Evolutionary conservation across 352 stramenopile genomes (phyloP).

Genomic region (Pythium aphanidermatum): DNA sequence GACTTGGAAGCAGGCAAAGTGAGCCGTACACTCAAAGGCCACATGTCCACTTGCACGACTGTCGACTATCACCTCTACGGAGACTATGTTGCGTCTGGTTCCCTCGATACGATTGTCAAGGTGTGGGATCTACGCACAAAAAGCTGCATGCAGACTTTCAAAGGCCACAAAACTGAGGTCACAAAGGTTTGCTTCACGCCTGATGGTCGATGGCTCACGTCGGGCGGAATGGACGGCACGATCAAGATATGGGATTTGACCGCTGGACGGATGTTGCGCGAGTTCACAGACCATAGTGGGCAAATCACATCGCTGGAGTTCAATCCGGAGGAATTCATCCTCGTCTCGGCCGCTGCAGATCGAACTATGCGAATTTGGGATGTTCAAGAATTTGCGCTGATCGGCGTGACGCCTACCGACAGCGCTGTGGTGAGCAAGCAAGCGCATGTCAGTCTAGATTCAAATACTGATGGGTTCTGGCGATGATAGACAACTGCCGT

Average conservation of each 20-base stretch:
- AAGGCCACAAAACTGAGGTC: slow-evolving; percentile 69
- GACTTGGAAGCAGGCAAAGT: slow-evolving; percentile 78
- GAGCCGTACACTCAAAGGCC: slow-evolving; percentile 69
- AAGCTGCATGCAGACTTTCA: slow-evolving; percentile 85
- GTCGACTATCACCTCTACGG: slow-evolving; percentile 84
- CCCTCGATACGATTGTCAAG: slow-evolving; percentile 80
- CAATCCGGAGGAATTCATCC: slow-evolving; percentile 82
- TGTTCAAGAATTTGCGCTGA: slow-evolving; percentile 76
- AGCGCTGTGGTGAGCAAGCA: slow-evolving; percentile 68
- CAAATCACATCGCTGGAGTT: slow-evolving; percentile 79
- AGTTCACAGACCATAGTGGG: slow-evolving; percentile 70
- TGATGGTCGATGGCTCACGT: slow-evolving; percentile 80
- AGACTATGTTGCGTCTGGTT: slow-evolving; percentile 79
- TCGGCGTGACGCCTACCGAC: slow-evolving; percentile 74
- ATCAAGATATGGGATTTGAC: slow-evolving; percentile 87
- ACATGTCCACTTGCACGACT: slow-evolving; percentile 78
- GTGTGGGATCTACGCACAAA: slow-evolving; percentile 84
- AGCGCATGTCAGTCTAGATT: no score
- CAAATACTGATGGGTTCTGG: no score
- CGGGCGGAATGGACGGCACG: slow-evolving; percentile 55
- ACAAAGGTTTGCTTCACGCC: slow-evolving; percentile 77
- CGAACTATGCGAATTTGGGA: slow-evolving; percentile 83
- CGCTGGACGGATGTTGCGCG: slow-evolving; percentile 58
- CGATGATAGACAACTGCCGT: slow-evolving; percentile 83
- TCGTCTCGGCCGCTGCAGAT: slow-evolving; percentile 71